Evolutionary conservation across 257 asterid species (phyloP), one percentile per base, ranked within the genome.

Genomic region (Plectranthus barbatus): DNA sequence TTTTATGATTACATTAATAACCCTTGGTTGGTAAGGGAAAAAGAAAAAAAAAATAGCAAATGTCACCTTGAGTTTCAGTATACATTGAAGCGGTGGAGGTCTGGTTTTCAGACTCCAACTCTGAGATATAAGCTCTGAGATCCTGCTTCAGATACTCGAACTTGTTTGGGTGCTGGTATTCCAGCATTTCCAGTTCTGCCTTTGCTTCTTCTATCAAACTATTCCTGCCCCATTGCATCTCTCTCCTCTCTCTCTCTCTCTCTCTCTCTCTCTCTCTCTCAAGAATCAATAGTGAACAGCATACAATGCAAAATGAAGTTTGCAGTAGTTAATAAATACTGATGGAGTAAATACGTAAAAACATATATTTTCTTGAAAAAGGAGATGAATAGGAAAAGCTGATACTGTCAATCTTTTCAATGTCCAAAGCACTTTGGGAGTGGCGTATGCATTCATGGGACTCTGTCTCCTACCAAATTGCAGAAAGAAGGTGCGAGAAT

Each of bases 181-280:
- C 95, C 56, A 87, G 29, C 14, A 81, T 71, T 51, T 84, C 80
- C 52, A 81, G 47, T 76, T 84, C 93, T 71, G 84, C 81, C 44
- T 70, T 82, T 52, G 88, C 93, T 66, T 70, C 74, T 19, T 87
- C 81, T 61, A 83, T 31, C 73, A 83, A 15, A 0, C 17, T 53
- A 7, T 70, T 54, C 77, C 66, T 60, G 61, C 44, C 19, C 42
- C 53, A 23, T 33, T 65, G 58, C 68, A 62, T 67, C 6, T 51
- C 69, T 58, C 46, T 65, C 46, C 20, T 21, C 67, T 57, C 60
- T 59, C 48, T 49, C 24, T 40, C 56, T 42, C 47, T 42, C 48
- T 10, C 45, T 40, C 44, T 37, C 44, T 67, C 42, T 46, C 40
- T 44, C 54, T 42, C 42, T 24, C 52, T 18, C 33, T 40, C 23